Percentiles rank a stretch among this genome's conserved stretches.
Conservation (phyloP, 306 rosid species). For the Neltuma alba region DNA sequence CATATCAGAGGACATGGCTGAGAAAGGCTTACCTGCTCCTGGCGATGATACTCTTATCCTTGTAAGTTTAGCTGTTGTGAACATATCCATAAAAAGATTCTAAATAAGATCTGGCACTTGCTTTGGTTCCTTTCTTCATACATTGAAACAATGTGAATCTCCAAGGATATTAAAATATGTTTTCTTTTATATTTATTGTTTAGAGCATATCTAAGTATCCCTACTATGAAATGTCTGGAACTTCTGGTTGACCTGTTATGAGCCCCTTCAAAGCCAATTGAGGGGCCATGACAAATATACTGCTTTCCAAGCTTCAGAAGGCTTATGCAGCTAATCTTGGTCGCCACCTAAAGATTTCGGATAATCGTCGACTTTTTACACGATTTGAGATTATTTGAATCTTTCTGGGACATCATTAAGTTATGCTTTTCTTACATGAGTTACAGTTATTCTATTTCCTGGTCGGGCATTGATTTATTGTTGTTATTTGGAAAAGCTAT, state of each 20-base stretch:
- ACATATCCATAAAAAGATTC: slow-evolving; percentile 8
- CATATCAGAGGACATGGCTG: slow-evolving; percentile 79
- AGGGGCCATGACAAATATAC: background rate
- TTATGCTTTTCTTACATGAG: slow-evolving; percentile 12
- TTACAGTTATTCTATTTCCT: slow-evolving; percentile 6
- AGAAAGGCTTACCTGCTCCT: slow-evolving; percentile 91
- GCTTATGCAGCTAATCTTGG: slow-evolving; percentile 28
- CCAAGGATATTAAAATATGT: background rate
- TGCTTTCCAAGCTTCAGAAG: slow-evolving; percentile 21
- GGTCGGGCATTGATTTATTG: background rate
- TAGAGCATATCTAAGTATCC: background rate
- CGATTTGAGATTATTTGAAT: background rate
- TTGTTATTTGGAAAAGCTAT: background rate
- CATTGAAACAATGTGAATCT: slow-evolving; percentile 28
- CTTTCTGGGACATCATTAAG: background rate
- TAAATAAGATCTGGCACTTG: background rate
- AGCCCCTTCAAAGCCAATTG: too few relatives aligned
- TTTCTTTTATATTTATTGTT: background rate
- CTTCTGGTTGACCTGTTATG: background rate
- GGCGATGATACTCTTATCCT: slow-evolving; percentile 76
- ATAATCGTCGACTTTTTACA: background rate
- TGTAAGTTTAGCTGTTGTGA: slow-evolving; percentile 61
- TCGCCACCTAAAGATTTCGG: background rate
- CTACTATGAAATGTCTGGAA: slow-evolving; percentile 21
- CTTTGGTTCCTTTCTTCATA: background rate